Evolutionary conservation across 2,329 filamentous ascomycete species (phyloP).

Genomic region (Neonectria punicea): DNA sequence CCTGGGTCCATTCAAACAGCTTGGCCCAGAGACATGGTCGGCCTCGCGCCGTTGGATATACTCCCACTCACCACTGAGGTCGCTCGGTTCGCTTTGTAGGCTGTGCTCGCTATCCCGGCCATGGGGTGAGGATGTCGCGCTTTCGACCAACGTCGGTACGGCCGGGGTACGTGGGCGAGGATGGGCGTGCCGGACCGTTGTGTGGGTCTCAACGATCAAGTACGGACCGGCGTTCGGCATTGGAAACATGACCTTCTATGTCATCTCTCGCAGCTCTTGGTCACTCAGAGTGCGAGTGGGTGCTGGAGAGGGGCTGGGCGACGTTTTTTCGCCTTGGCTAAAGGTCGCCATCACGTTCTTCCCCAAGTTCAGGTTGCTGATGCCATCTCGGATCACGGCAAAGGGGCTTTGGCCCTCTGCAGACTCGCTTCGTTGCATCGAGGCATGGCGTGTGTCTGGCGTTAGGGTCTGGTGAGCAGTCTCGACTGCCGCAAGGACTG

Average conservation of each 20-base stretch:
- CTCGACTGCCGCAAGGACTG: constrained; percentile 69
- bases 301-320: constrained; percentile 29
- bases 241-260: constrained; percentile 56
- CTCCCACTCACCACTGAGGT: constrained; percentile 32
- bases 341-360: constrained; percentile 55
- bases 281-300: constrained; percentile 45
- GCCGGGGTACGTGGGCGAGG: constrained; percentile 10
- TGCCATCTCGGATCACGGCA: constrained; percentile 58
- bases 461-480: constrained; percentile 64
- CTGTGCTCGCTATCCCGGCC: constrained; percentile 4
- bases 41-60: constrained; percentile 26
- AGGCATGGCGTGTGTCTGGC: constrained; percentile 48
- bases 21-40: not conserved
- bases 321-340: constrained; percentile 41
- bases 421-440: constrained; percentile 57
- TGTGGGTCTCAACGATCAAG: constrained; percentile 45
- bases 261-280: constrained; percentile 59
- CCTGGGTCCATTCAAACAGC: not conserved
- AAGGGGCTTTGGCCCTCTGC: constrained; percentile 58
- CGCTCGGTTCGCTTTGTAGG: constrained; percentile 24
- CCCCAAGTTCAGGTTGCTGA: constrained; percentile 60
- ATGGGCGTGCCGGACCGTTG: constrained; percentile 36
- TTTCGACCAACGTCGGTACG: not conserved
- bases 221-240: constrained; percentile 46
- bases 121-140: not conserved